A percentile compares a stretch with the other conserved stretches of the same genome.
Conservation (phyloP, 148 eudicot species). For the Fagopyrum esculentum region DNA sequence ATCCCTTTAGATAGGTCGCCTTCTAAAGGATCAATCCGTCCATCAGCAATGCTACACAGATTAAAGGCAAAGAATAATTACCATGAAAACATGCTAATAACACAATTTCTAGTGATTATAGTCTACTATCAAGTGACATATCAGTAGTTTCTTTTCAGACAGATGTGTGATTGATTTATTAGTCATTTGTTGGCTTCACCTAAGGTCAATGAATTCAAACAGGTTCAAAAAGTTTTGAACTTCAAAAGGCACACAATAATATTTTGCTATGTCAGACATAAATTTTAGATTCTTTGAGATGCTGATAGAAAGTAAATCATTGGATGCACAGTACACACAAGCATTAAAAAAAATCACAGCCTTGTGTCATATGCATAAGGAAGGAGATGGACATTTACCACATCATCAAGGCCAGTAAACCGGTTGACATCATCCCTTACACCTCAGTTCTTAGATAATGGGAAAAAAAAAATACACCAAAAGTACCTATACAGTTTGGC, state of each 20-base stretch:
- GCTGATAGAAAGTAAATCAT: neutral
- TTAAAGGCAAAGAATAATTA: neutral
- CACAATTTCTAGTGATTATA: neutral
- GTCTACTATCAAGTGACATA: neutral
- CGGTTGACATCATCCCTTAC: neutral
- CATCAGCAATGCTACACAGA: constrained; percentile 63
- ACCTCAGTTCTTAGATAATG: neutral
- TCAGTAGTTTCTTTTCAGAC: neutral
- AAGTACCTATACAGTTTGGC: constrained; percentile 65
- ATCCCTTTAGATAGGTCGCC: constrained; percentile 80
- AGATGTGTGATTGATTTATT: neutral
- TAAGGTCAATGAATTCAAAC: neutral
- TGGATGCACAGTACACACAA: neutral
- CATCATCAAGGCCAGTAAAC: neutral
- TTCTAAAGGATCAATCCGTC: constrained; percentile 49
- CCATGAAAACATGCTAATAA: neutral
- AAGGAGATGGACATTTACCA: neutral
- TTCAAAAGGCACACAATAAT: neutral
- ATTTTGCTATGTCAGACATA: neutral
- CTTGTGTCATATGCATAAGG: constrained; percentile 5
- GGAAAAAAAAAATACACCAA: neutral
- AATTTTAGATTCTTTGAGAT: neutral
- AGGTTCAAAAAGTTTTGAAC: neutral
- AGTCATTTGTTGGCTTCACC: neutral
- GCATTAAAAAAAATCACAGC: neutral